Base-by-base conservation (phyloP, 2,329 filamentous ascomycete species). In the Phaeosphaeriaceae sp. region DNA sequence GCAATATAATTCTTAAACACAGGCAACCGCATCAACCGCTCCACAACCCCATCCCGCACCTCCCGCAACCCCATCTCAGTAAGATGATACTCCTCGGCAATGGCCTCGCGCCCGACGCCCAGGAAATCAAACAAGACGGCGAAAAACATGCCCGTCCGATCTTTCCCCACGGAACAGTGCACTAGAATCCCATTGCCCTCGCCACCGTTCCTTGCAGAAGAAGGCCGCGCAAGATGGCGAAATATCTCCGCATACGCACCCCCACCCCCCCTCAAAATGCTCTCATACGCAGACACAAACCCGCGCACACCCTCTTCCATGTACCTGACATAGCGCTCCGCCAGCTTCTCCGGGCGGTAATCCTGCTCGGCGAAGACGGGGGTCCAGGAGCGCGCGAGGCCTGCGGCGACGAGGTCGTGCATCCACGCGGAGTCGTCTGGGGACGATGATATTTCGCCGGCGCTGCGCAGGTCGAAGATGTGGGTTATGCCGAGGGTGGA, bases 141-240 rank as follows among this genome's bases (percentile, higher is more conserved):
- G 40, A 84, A 82, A 36, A 90, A 74, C 4, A 92, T 80, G 2
- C 89, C 89, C 0, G 89, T 92, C 35, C 89, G 80, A 68, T 92
- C 89, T 72, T 92, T 92, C 11, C 89, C 89, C 0, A 87, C 87
- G 0, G 87, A 89, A 70, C 89, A 92, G 65, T 92, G 88, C 6
- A 91, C 76, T 6, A 90, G 75, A 8, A 87, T 72, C 6, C 86
- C 83, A 2, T 40, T 11, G 71, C 64, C 6, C 69, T 41, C 41
- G 72, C 48, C 56, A 62, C 82, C 49, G 55, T 63, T 82, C 70
- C n/a, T n/a, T n/a, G n/a, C n/a, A n/a, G n/a, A n/a, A n/a, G n/a
- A n/a, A 90, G 74, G 59, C 89, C 82, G 13, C 72, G 67, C 32
- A 90, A 77, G 50, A 91, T 87, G 1, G 76, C 76, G n/a, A 71